Conservation (phyloP, 1,284 basidiomycete genomes). For the Cryptococcus sp. region DNA sequence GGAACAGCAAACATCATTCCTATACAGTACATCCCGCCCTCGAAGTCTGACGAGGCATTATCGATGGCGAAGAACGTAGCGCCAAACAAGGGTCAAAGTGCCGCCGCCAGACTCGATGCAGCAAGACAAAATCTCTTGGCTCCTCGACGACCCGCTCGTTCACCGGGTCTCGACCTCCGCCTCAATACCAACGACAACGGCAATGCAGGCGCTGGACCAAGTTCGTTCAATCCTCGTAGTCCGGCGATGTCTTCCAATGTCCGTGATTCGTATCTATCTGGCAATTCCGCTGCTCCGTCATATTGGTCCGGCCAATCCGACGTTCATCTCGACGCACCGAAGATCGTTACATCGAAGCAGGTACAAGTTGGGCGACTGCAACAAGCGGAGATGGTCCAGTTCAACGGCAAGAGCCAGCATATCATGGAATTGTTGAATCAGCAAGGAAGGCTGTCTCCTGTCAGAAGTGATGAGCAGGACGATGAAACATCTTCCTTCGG, state of each 20-base stretch:
- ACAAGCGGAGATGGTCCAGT: constrained; percentile 51
- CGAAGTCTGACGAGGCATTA: constrained; percentile 26
- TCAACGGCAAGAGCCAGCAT: constrained; percentile 15
- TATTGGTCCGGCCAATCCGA: constrained; percentile 50
- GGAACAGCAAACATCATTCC: constrained; percentile 51
- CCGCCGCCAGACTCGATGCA: constrained; percentile 45
- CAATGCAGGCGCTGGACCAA: constrained; percentile 1
- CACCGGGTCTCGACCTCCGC: constrained; percentile 51
- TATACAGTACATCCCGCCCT: constrained; percentile 51
- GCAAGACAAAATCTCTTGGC: constrained; percentile 48
- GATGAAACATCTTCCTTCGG: background rate
- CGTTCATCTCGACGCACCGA: constrained; percentile 50
- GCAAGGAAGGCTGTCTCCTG: constrained; percentile 3
- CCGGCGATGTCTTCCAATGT: constrained; percentile 12
- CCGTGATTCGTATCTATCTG: constrained; percentile 44
- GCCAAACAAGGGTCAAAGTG: constrained; percentile 7
- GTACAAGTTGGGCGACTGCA: constrained; percentile 51
- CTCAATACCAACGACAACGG: constrained; percentile 27
- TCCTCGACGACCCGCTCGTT: constrained; percentile 48
- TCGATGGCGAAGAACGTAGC: constrained; percentile 7
- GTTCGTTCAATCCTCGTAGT: constrained; percentile 11
- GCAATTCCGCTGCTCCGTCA: constrained; percentile 42
- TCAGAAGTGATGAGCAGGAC: constrained; percentile 5
- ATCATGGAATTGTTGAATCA: constrained; percentile 11
- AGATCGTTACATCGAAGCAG: constrained; percentile 51